Base-by-base conservation (phyloP, 2,329 filamentous ascomycete species). In the Claviceps sp. region DNA sequence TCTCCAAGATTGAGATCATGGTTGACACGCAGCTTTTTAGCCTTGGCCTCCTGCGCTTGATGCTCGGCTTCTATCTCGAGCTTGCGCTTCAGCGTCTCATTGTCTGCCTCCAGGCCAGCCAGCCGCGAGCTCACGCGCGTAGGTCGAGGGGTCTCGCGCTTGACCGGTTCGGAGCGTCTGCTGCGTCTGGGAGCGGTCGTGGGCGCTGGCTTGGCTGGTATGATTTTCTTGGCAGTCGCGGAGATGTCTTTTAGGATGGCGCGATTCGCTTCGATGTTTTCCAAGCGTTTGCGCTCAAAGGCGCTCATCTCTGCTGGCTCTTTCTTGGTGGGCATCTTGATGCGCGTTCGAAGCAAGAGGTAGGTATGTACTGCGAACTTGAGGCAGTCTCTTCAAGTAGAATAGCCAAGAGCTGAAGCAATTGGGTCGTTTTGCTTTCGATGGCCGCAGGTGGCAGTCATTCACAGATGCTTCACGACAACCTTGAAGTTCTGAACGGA, bases 221-320 rank as follows among this genome's bases (percentile, higher is more conserved):
- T 72, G n/a, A 82, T 75, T 48, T 78, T 82, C 22, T 85, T 84
- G 0, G 87, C 82, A 0, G 85, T 78, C 2, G 81, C 79, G 2
- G 85, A 84, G 1, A 95, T 78, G 54, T 89, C 85, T 54, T 86
- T 86, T 0, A 96, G 69, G 0, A 95, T 64, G 0, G 84, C 87
- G 66, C 91, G 85, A 60, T 94, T 93, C 51, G 86, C 83, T 0
- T 84, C 87, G 42, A 95, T 94, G 58, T 95, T 95, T 55, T 89
- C 88, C 16, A 88, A 78, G 0, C 90, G 78, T 59, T 87, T 82
- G 60, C 84, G 82, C 73, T 95, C 90, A 67, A 95, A 96, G 41
- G 88, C 87, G 67, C 86, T 94, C 60, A 94, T 72, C 38, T 60
- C 76, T 22, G 59, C 62, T 14, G 67, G 66, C 42, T 73, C 69